These are phyloP conservation scores for Daphne laureola DNA, from an alignment of 441 rosid genomes.

Conservation along the genomic window DNA sequence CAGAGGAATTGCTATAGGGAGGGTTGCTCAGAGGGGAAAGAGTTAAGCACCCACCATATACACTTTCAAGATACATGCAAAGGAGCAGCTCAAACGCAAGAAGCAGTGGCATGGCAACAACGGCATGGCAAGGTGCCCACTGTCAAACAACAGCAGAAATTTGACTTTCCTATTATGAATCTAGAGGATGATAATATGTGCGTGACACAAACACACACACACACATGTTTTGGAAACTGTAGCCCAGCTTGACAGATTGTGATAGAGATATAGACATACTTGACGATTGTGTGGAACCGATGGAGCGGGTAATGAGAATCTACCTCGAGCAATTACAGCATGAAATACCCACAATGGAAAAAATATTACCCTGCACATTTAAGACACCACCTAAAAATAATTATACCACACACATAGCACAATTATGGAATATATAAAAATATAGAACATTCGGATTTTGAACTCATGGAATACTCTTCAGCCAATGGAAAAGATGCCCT, in stretches of 20 bases:
- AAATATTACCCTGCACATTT: conserved; percentile 61
- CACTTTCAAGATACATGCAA: conserved; percentile 87
- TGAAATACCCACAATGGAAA: conserved; percentile 89
- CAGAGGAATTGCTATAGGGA: no score
- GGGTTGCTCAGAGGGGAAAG: neutral
- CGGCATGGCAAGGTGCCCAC: conserved; percentile 99
- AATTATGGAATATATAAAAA: no score
- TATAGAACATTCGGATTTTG: no score
- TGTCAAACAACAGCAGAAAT: conserved; percentile 32
- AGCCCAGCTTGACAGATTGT: neutral
- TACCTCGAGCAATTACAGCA: conserved; percentile 86
- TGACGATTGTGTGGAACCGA: conserved; percentile 83
- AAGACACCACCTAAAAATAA: conserved; percentile 7
- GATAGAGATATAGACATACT: conserved; percentile 32
- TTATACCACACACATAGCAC: neutral
- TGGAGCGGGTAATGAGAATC: conserved; percentile 97
- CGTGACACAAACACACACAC: neutral
- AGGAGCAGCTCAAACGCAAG: conserved; percentile 92
- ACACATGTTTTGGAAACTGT: neutral
- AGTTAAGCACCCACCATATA: conserved; percentile 42
- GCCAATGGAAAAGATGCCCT: no score
- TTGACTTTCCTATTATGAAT: conserved; percentile 10
- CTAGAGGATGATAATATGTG: neutral
- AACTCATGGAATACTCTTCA: no score
- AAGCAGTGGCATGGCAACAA: conserved; percentile 88